phyloP scores from a whole-genome alignment of 1,284 basidiomycete genomes.

The Flammula alnicola region DNA sequence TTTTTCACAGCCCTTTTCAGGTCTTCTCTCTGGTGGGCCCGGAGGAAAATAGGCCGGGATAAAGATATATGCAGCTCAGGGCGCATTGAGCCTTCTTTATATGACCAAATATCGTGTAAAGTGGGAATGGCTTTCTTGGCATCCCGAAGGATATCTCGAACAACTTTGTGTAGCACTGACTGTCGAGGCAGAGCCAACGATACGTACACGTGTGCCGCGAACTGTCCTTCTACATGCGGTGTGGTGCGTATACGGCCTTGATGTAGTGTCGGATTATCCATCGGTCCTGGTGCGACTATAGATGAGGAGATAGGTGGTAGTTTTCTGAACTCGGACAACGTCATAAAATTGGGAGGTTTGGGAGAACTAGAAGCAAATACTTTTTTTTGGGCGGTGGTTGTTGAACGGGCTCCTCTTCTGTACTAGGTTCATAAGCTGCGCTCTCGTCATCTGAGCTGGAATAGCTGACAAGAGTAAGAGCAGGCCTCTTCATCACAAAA shows the following conservation, averaged over 20 bases:
- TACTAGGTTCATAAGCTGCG: background rate
- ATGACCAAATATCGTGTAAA: constrained; percentile 49
- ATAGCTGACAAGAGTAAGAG: constrained; percentile 35
- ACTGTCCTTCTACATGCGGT: constrained; percentile 83
- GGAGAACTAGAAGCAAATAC: constrained; percentile 18
- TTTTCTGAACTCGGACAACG: constrained; percentile 52
- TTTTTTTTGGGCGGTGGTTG: constrained; percentile 33
- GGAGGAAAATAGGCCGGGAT: constrained; percentile 74
- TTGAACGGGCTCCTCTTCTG: constrained; percentile 7
- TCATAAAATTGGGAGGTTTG: constrained; percentile 3
- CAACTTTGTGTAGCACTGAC: constrained; percentile 48
- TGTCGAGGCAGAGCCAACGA: constrained; percentile 51
- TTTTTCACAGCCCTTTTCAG: constrained; percentile 61
- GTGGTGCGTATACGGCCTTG: constrained; percentile 77
- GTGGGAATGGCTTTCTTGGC: constrained; percentile 50
- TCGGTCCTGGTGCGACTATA: constrained; percentile 48
- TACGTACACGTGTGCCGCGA: constrained; percentile 75
- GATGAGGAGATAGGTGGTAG: constrained; percentile 61
- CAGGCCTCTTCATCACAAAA: constrained; percentile 34
- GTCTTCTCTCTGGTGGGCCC: constrained; percentile 75
- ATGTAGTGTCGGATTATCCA: constrained; percentile 72
- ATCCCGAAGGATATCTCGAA: constrained; percentile 50
- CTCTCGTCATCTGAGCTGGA: constrained; percentile 37
- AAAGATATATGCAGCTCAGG: constrained; percentile 73
- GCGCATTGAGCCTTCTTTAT: constrained; percentile 17